Base-by-base conservation (phyloP, 257 asterid genomes). In the Ajuga chamaepitys region DNA sequence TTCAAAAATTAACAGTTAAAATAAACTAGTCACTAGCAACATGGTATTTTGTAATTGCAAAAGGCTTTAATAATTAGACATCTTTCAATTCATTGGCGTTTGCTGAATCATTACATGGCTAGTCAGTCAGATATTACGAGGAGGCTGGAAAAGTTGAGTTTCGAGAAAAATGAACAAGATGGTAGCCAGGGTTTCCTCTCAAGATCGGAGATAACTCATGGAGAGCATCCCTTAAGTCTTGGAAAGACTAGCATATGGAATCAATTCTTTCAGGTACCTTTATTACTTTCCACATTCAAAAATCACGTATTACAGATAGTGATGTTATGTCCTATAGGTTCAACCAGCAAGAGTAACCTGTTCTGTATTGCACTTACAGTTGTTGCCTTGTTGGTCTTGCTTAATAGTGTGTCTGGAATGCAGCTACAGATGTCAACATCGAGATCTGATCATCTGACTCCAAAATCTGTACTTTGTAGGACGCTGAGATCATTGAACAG, bases 121-220 rank as follows among this genome's bases (percentile, higher is more conserved):
- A 86, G 94, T 86, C 91, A 93, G 98, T 85, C 98, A 58, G 97
- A 89, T 74, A 87, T 93, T 62, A 78, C 97, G 34, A 75, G 98
- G 86, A 87, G 80, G 89, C 74, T 89, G 81, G 97, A 89, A 76
- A 82, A 80, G 67, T 85, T 95, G 67, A 70, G 78, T 81, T 83
- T 79, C 76, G 88, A 83, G 65, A 80, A 74, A 64, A 78, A 77
- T 64, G 89, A 82, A 71, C 51, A 64, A 5, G 77, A 77, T 70
- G 74, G 78, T 53, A 83, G 75, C 45, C 81, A 78, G 75, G 98
- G 98, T 56, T 84, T 80, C 75, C 98, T 93, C 75, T 82, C 97
- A 71, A 85, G 97, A 78, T 87, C 94, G 66, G 94, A 86, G 75
- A 76, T 89, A 58, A 62, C 75, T 74, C 96, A 93, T 18, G 97